Conservation (phyloP, 2,329 filamentous ascomycete species). For the Microdochium bolleyi region DNA sequence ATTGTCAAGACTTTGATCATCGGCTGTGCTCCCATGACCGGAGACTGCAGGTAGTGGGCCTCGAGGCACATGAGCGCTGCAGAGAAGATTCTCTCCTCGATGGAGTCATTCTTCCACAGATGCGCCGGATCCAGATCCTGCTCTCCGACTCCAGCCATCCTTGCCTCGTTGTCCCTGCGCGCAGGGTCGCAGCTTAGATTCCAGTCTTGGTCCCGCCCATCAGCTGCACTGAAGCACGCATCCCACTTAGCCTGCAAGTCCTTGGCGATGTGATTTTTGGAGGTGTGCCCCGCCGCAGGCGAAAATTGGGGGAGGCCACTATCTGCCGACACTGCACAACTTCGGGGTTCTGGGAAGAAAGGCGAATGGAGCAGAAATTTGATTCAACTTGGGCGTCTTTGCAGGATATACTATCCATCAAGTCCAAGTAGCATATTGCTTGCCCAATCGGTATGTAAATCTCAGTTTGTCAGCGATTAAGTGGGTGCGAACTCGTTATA, state of each 20-base stretch:
- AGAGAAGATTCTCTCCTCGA: constrained; percentile 57
- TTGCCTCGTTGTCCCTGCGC: background rate
- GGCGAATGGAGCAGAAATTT: too few relatives aligned
- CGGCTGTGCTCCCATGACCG: constrained; percentile 49
- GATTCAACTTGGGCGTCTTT: too few relatives aligned
- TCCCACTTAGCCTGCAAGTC: too few relatives aligned
- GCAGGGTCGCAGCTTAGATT: background rate
- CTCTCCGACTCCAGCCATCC: background rate
- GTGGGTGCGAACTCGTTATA: background rate
- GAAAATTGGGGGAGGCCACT: too few relatives aligned
- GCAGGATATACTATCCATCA: too few relatives aligned
- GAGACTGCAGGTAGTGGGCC: constrained; percentile 49
- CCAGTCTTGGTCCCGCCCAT: background rate
- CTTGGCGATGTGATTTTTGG: too few relatives aligned
- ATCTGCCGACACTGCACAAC: too few relatives aligned
- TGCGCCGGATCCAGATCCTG: background rate
- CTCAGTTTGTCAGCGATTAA: background rate
- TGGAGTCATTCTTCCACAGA: constrained; percentile 35
- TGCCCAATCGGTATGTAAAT: background rate
- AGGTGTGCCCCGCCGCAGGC: too few relatives aligned
- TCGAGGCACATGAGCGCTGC: constrained; percentile 54
- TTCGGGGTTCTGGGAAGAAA: too few relatives aligned
- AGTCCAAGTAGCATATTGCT: background rate
- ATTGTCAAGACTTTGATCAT: constrained; percentile 47
- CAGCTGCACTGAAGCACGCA: background rate